phyloP scores from a whole-genome alignment of 345 rosid species.

The Carallia pectinifolia region DNA sequence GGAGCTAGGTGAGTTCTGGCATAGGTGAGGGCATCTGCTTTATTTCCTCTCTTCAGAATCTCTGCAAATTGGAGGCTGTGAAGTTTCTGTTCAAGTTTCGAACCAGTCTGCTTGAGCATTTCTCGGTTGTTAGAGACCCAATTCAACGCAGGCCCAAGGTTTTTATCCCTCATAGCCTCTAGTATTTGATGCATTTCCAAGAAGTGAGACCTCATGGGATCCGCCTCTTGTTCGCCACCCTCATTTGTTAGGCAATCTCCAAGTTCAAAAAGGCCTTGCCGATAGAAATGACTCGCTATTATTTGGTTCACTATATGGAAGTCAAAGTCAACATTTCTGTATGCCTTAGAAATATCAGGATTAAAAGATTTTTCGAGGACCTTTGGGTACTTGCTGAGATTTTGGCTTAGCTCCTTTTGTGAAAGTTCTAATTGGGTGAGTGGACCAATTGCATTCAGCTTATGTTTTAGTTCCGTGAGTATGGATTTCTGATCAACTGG shows the following conservation, averaged over 20 bases:
- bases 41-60: conserved; percentile 52
- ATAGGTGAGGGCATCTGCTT: conserved; percentile 51
- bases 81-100: conserved; percentile 60
- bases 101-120: conserved; percentile 30
- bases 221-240: conserved; percentile 49
- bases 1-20: conserved; percentile 52
- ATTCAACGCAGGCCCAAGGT: conserved; percentile 68
- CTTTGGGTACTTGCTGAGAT: conserved; percentile 55
- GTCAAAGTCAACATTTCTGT: conserved; percentile 63
- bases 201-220: conserved; percentile 44
- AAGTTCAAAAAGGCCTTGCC: conserved; percentile 70
- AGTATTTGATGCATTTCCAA: conserved; percentile 52
- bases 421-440: conserved; percentile 52
- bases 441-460: conserved; percentile 46
- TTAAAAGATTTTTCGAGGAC: conserved; percentile 52
- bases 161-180: conserved; percentile 50
- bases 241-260: conserved; percentile 72
- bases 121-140: conserved; percentile 45
- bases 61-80: conserved; percentile 52
- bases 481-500: conserved; percentile 37
- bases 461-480: conserved; percentile 47
- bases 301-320: conserved; percentile 51
- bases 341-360: conserved; percentile 70
- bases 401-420: conserved; percentile 52
- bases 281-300: conserved; percentile 63